Percentiles rank a stretch among this genome's conserved stretches.
Evolutionary conservation across 1,284 basidiomycete genomes (phyloP).

Genomic region (Thecaphora thlaspeos): DNA sequence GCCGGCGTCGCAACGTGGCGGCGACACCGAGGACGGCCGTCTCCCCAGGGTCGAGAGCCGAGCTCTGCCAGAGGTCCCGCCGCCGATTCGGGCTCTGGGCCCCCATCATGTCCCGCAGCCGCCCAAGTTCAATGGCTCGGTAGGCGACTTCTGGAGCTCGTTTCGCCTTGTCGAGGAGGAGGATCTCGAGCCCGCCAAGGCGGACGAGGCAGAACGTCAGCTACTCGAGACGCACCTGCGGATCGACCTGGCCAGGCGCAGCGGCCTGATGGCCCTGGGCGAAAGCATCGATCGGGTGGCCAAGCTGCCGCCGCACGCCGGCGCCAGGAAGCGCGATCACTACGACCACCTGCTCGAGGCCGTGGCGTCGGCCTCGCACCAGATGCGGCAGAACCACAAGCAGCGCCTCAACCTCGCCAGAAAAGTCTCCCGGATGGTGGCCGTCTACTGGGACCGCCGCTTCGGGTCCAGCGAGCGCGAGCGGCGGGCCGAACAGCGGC

Average conservation of each 20-base stretch:
- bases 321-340: constrained; percentile 25
- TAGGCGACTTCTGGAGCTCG: constrained; percentile 18
- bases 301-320: constrained; percentile 22
- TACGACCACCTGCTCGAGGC: constrained; percentile 40
- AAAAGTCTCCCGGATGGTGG: constrained; percentile 70
- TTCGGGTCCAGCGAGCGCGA: constrained; percentile 67
- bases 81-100: constrained; percentile 24
- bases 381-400: constrained; percentile 52
- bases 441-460: constrained; percentile 75
- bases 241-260: constrained; percentile 27
- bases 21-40: too few relatives aligned
- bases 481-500: constrained; percentile 68
- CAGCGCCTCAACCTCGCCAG: constrained; percentile 55
- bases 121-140: constrained; percentile 19
- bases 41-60: constrained; percentile 2
- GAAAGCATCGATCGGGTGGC: constrained; percentile 10
- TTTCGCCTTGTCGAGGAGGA: constrained; percentile 32
- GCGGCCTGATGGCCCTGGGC: constrained; percentile 27
- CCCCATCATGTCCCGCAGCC: constrained; percentile 28
- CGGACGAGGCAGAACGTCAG: constrained; percentile 12
- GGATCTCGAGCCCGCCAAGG: constrained; percentile 5
- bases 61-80: constrained; percentile 21
- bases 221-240: constrained; percentile 23
- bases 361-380: constrained; percentile 18
- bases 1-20: too few relatives aligned